A percentile compares a stretch with the other conserved stretches of the same genome.
Evolutionary conservation across 2,329 filamentous ascomycete genomes (phyloP).

Genomic region (Botryotinia convoluta): DNA sequence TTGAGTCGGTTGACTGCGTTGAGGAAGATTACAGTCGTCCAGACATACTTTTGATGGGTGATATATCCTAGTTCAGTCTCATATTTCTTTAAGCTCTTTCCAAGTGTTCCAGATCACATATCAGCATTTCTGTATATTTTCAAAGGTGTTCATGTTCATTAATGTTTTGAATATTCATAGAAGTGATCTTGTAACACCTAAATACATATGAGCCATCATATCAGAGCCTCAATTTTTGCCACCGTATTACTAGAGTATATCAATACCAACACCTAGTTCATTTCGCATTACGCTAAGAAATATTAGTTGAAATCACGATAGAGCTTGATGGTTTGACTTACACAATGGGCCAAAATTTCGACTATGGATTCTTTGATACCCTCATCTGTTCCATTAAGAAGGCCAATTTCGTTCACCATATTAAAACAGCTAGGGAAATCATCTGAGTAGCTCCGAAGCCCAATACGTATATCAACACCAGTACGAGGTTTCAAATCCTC

Average conservation of each 20-base stretch:
- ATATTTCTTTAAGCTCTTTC: not conserved
- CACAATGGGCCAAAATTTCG: not conserved
- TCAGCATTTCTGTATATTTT: not conserved
- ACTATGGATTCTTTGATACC: not conserved
- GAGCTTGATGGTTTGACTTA: not conserved
- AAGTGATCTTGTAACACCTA: not conserved
- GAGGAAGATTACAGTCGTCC: no score
- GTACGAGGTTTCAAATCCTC: not conserved
- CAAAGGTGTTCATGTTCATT: not conserved
- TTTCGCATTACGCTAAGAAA: accelerated
- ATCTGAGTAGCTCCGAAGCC: no score
- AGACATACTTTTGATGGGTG: no score
- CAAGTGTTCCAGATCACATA: not conserved
- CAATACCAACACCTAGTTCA: not conserved
- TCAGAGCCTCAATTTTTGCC: not conserved
- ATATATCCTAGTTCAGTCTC: no score
- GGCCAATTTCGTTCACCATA: not conserved
- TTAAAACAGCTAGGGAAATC: accelerated
- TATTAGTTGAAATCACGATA: not conserved
- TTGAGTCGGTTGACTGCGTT: no score
- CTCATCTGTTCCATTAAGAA: not conserved
- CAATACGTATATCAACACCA: not conserved
- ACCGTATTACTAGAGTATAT: not conserved
- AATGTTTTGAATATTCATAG: not conserved
- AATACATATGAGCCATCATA: not conserved